phyloP scores from a whole-genome alignment of 495 filamentous ascomycete species.

The Penicillium parvum region DNA sequence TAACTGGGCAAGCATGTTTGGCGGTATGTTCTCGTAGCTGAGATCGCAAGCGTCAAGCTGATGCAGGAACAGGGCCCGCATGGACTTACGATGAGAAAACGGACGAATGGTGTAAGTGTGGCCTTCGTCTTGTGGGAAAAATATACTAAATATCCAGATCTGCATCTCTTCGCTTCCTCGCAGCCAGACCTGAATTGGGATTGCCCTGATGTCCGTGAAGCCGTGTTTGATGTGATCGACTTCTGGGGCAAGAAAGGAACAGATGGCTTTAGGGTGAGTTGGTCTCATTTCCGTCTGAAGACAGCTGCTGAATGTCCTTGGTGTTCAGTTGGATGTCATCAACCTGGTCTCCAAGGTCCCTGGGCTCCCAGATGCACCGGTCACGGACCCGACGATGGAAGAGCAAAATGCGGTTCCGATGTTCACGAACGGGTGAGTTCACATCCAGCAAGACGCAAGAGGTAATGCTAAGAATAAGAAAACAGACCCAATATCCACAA shows the following conservation, averaged over 20 bases:
- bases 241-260: conserved; percentile 52
- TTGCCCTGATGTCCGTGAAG: conserved; percentile 41
- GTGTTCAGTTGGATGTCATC: no score
- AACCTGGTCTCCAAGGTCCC: conserved; percentile 51
- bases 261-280: conserved; percentile 55
- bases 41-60: no score
- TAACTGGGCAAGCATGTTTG: conserved; percentile 54
- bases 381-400: conserved; percentile 30
- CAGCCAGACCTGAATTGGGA: conserved; percentile 58
- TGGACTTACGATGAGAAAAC: no score
- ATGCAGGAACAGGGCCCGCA: no score
- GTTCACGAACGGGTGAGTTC: conserved; percentile 47
- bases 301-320: no score
- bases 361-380: conserved; percentile 39
- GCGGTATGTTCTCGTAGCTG: no score
- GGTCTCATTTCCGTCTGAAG: no score
- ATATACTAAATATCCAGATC: no score
- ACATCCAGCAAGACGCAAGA: background rate
- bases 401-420: conserved; percentile 42
- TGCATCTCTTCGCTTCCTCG: conserved; percentile 47
- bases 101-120: no score
- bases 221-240: conserved; percentile 47
- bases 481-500: conserved; percentile 49
- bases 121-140: no score
- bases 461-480: background rate